Evolutionary conservation across 805 yeast species (phyloP).

Genomic region (Cephaloascus albidus): DNA sequence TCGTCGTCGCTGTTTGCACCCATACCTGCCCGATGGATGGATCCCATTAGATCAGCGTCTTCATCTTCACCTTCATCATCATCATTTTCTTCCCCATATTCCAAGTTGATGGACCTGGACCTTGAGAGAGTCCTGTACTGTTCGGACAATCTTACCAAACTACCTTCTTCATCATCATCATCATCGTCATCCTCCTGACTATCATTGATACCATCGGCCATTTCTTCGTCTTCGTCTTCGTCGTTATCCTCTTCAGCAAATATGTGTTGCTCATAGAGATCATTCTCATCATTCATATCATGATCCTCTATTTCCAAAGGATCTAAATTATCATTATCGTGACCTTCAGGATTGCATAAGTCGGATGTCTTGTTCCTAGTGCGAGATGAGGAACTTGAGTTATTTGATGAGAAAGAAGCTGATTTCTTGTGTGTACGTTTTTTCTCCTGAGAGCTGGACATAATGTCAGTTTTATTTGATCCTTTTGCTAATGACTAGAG

Average conservation of each 20-base stretch:
- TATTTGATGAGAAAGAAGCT: background rate
- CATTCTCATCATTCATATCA: slow-evolving; percentile 3
- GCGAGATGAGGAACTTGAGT: background rate
- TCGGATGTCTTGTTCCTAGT: background rate
- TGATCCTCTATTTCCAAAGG: background rate
- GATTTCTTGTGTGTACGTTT: background rate
- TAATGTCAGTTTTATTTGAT: too few relatives aligned
- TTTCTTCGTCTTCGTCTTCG: slow-evolving; percentile 12
- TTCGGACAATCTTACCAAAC: slow-evolving; percentile 28
- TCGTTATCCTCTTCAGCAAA: slow-evolving; percentile 7
- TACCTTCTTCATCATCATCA: slow-evolving; percentile 11
- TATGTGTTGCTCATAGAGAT: slow-evolving; percentile 3
- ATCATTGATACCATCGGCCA: background rate
- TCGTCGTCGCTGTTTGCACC: slow-evolving; percentile 8
- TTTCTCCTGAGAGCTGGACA: background rate
- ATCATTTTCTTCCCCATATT: slow-evolving; percentile 4
- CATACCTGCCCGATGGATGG: slow-evolving; percentile 10
- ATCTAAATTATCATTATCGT: slow-evolving; percentile 2
- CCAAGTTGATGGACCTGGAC: slow-evolving; percentile 5
- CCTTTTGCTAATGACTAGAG: too few relatives aligned
- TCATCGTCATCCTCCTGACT: slow-evolving; percentile 5
- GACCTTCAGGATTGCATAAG: too few relatives aligned
- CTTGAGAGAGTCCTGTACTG: slow-evolving; percentile 23
- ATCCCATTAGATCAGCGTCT: slow-evolving; percentile 8
- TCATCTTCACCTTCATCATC: slow-evolving; percentile 11